Evolutionary conservation across 768 basidiomycete genomes (phyloP), one percentile per base, ranked within the genome.

Genomic region (Cantharellus anzutake): DNA sequence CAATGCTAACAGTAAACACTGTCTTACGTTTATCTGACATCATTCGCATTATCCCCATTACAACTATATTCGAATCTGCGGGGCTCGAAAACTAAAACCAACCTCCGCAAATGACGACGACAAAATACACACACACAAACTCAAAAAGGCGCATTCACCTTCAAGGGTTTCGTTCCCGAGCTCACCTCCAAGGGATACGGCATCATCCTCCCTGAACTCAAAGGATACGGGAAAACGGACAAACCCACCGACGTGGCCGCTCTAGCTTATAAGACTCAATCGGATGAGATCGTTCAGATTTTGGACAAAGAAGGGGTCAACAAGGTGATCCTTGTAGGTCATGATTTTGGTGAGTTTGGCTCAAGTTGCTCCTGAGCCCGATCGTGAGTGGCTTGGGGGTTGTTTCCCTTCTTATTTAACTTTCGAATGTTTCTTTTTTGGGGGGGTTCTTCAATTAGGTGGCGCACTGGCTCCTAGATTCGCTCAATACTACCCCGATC

Each of bases 291-390:
- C 37, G 77, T 75, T 16, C 82, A 81, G 2, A 70, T 87, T 34
- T 70, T 88, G 38, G 83, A 86, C 35, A 42, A 37, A 11, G 42
- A 60, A 75, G 35, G 52, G 11, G 42, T 65, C 38, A 37, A 52
- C 16, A 59, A 53, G 29, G 63, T 64, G 2, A 74, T 85, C 5
- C 69, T 87, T 60, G 73, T 87, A 60, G 87, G 84, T 0, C 87
- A 89, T 64, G 87, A 90, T 65, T 89, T 86, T 85, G 87, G 87
- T 3, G 71, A 55, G 52, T 29, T 29, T 29, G 20, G 20, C 20
- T 29, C 20, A 29, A 29, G 20, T 29, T 29, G 20, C 20, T 1
- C 20, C 20, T 29, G 20, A 29, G 20, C 20, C 20, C 20, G 20
- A 29, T 29, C 20, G 20, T 29, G 20, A 29, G 20, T 55, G 38